Base-by-base conservation (phyloP, 306 rosid species). In the Castanea crenata region DNA sequence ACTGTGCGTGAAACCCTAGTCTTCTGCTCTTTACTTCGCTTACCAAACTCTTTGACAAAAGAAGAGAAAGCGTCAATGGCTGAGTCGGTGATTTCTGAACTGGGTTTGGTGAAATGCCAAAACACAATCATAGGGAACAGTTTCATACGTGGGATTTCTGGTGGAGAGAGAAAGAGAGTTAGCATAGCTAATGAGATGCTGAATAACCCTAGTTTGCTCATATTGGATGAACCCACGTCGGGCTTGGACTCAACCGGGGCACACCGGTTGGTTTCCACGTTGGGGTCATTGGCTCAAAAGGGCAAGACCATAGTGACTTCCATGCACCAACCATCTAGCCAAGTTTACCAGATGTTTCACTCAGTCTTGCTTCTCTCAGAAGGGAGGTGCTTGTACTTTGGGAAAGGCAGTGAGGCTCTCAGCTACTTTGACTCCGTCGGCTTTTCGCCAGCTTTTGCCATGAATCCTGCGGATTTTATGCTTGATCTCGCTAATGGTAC, bases 401-500 rank as follows among this genome's bases (percentile, higher is more conserved):
- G 98, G 1, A 89, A 86, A 46, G 96, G 90, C 21, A 58, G 73
- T 18, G 93, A 87, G 19, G 97, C 94, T 15, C 85, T 91, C 86
- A 20, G 34, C 20, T 92, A 94, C 74, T 94, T 94, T 25, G 88
- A 87, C 57, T 84, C 97, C 13, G 79, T 92, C 69, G 97, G 97
- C 0, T 87, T 87, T 83, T 81, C 82, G 59, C 98, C 97, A 9
- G 86, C 89, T 21, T 92, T 92, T 23, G 90, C 98, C 6, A 87
- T 94, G 85, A 94, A 94, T 27, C 97, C 98, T 65, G 98, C 98
- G 4, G 97, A 94, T 80, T 94, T 94, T 63, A 86, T 94, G 74
- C 98, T 94, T 20, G 97, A 94, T 83, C 94, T 94, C 81, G 98
- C 98, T 9, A 94, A 92, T 75, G 98, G 98, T 92, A 92, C 81